These are phyloP conservation scores for Dictyophora rubrovolvata DNA, from an alignment of 768 basidiomycete species.

Conservation along the genomic window DNA sequence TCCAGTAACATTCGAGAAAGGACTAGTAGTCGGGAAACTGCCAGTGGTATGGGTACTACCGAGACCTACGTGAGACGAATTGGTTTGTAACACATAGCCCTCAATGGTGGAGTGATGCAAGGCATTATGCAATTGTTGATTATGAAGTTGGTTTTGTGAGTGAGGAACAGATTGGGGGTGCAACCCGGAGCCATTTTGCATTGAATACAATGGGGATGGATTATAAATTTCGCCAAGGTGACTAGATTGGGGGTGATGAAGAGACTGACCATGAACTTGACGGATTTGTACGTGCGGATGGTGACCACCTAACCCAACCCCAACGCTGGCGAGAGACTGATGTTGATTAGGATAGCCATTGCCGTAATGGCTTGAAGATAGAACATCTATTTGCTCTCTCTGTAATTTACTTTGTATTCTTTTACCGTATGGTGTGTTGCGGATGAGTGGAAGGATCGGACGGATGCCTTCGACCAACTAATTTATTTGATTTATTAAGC, in stretches of 20 bases:
- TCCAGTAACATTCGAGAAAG: constrained; percentile 21
- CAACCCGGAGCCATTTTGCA: constrained; percentile 22
- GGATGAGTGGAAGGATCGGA: constrained; percentile 94
- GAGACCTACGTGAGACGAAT: constrained; percentile 38
- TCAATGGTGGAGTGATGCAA: constrained; percentile 60
- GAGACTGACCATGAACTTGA: constrained; percentile 21
- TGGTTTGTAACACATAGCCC: constrained; percentile 71
- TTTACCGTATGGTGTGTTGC: constrained; percentile 99
- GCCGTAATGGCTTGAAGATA: constrained; percentile 8
- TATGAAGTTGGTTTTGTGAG: constrained; percentile 44
- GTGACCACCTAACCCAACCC: constrained; percentile 37
- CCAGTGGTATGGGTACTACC: constrained; percentile 31
- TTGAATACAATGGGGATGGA: constrained; percentile 8
- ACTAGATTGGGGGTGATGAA: constrained; percentile 34
- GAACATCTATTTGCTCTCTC: constrained; percentile 71
- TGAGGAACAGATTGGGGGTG: constrained; percentile 28
- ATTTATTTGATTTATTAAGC: background rate
- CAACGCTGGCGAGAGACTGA: constrained; percentile 49
- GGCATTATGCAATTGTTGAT: constrained; percentile 13
- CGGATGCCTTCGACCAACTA: constrained; percentile 91
- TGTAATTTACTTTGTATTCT: constrained; percentile 98
- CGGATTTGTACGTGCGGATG: constrained; percentile 48
- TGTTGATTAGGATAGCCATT: constrained; percentile 46
- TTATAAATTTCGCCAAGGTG: constrained; percentile 54
- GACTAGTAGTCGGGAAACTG: constrained; percentile 31